Evolutionary conservation across 805 yeast genomes (phyloP).

Genomic region (Saccharomycopsis babjevae): DNA sequence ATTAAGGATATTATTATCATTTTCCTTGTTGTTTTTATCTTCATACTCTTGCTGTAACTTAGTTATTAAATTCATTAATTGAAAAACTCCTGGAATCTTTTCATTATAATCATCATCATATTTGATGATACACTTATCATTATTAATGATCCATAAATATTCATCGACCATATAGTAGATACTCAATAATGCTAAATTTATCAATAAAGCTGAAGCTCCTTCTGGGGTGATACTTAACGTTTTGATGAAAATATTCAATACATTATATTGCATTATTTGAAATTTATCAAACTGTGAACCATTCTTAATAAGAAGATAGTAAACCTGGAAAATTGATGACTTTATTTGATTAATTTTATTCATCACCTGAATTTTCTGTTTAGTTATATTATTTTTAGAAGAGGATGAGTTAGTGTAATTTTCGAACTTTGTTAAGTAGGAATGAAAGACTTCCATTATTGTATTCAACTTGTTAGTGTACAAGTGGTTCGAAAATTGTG

Average conservation of each 20-base stretch:
- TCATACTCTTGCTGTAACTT: neutral
- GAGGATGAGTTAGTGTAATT: neutral
- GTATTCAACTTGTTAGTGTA: conserved; percentile 1
- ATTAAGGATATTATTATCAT: neutral
- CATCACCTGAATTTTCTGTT: neutral
- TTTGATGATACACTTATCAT: neutral
- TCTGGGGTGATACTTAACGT: neutral
- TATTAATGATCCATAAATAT: conserved; percentile 2
- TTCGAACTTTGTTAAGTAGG: neutral
- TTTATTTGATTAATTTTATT: neutral
- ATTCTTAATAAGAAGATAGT: neutral
- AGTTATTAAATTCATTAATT: neutral
- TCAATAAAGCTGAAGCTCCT: neutral
- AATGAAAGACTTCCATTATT: neutral
- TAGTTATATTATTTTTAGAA: neutral
- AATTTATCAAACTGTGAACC: conserved; percentile 10
- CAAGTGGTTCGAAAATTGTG: neutral
- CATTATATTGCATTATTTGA: conserved; percentile 7
- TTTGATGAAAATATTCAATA: neutral
- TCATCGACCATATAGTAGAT: conserved; percentile 1
- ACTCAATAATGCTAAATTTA: neutral
- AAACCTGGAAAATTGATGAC: conserved; percentile 2
- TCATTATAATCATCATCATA: conserved; percentile 1
- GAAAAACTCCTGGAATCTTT: neutral
- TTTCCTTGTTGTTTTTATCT: neutral